phyloP scores from a whole-genome alignment of 2,329 filamentous ascomycete genomes.

The Pseudocercospora ulei region DNA sequence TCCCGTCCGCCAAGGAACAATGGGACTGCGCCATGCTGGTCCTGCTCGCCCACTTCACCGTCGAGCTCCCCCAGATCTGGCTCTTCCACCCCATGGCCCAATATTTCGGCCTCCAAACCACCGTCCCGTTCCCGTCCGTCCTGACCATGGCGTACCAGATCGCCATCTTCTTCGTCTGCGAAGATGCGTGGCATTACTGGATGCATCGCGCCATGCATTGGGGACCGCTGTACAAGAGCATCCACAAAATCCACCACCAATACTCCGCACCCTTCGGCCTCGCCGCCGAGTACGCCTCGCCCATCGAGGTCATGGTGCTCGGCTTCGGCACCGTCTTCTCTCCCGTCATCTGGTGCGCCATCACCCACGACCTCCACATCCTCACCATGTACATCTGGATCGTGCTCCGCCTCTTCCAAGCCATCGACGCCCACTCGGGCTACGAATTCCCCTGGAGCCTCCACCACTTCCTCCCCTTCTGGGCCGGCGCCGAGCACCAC shows the following conservation, averaged over 20 bases:
- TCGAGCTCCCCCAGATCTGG: conserved; percentile 97
- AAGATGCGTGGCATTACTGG: conserved; percentile 99
- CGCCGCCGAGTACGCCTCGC: conserved; percentile 93
- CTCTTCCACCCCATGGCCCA: conserved; percentile 95
- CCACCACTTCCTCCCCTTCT: conserved; percentile 92
- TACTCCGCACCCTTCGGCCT: conserved; percentile 96
- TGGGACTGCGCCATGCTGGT: conserved; percentile 90
- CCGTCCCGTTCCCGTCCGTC: conserved; percentile 76
- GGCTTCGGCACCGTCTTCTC: conserved; percentile 74
- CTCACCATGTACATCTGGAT: conserved; percentile 99
- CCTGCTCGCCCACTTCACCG: conserved; percentile 89
- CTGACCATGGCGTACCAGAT: conserved; percentile 89
- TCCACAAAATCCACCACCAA: conserved; percentile 99
- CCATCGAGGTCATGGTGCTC: conserved; percentile 91
- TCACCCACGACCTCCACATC: conserved; percentile 84
- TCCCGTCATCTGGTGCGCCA: conserved; percentile 70
- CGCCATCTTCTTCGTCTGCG: conserved; percentile 83
- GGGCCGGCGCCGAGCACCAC: conserved; percentile 94
- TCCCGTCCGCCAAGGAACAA: conserved; percentile 86
- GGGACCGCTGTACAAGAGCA: conserved; percentile 85
- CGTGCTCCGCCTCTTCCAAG: conserved; percentile 82
- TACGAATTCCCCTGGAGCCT: conserved; percentile 98
- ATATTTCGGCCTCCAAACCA: conserved; percentile 78
- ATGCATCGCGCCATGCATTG: conserved; percentile 86
- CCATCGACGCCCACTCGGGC: conserved; percentile 92